phyloP scores from a whole-genome alignment of 2,329 filamentous ascomycete species.

The Colletotrichum abscissum region DNA sequence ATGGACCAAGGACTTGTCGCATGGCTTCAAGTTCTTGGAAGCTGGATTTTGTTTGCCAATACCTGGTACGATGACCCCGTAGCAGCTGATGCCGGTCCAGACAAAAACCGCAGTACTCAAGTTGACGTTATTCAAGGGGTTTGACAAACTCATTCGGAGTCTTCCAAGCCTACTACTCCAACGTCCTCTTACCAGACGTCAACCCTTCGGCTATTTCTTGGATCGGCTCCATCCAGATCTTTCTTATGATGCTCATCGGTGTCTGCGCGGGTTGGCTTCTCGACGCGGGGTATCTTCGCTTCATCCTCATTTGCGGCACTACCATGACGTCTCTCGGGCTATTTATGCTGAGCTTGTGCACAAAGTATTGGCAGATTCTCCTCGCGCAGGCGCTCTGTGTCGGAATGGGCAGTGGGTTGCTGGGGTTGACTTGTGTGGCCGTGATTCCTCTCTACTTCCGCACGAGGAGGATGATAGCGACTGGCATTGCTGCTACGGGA shows the following conservation, averaged over 20 bases:
- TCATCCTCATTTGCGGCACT: conserved; percentile 52
- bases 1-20: conserved; percentile 48
- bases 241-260: conserved; percentile 56
- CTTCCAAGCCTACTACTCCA: conserved; percentile 64
- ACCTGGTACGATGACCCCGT: conserved; percentile 41
- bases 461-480: conserved; percentile 41
- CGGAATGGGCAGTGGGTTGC: conserved; percentile 55
- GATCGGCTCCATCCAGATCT: conserved; percentile 60
- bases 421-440: conserved; percentile 51
- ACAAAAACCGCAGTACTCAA: neutral
- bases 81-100: too few species aligned
- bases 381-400: conserved; percentile 57
- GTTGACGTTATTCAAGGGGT: conserved; percentile 46
- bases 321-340: conserved; percentile 58
- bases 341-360: conserved; percentile 53
- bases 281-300: conserved; percentile 58
- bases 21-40: conserved; percentile 60
- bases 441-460: conserved; percentile 49
- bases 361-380: conserved; percentile 56
- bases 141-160: conserved; percentile 59
- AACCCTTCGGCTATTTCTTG: conserved; percentile 47
- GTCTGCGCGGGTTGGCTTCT: conserved; percentile 57
- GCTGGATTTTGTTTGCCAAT: conserved; percentile 61
- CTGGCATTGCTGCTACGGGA: conserved; percentile 48
- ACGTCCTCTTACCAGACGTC: conserved; percentile 37